A percentile compares a stretch with the other conserved stretches of the same genome.
phyloP scores from a whole-genome alignment of 1,284 basidiomycete species.

The Agaricales sp. region DNA sequence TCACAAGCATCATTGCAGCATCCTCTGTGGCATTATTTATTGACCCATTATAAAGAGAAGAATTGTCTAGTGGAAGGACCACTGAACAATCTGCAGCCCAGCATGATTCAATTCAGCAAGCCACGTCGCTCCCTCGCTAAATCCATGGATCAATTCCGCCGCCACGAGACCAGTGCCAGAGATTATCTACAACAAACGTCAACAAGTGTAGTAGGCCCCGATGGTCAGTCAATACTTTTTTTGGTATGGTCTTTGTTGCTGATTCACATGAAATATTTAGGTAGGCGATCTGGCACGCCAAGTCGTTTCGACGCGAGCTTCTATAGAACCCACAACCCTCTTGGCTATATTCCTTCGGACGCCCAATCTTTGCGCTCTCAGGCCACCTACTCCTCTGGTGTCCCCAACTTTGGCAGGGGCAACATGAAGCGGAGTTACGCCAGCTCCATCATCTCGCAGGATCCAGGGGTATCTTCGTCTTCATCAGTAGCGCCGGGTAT shows the following conservation, averaged over 20 bases:
- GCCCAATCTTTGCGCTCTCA: conserved; percentile 91
- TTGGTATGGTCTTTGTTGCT: conserved; percentile 9
- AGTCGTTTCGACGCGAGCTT: conserved; percentile 91
- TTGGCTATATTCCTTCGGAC: conserved; percentile 92
- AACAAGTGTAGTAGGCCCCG: conserved; percentile 28
- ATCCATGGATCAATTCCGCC: conserved; percentile 84
- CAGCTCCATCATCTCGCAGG: conserved; percentile 85
- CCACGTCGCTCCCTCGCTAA: conserved; percentile 79
- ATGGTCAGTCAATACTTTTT: conserved; percentile 29
- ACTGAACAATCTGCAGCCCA: conserved; percentile 90
- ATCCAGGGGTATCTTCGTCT: conserved; percentile 42
- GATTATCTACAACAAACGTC: conserved; percentile 41
- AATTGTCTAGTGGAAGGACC: conserved; percentile 92
- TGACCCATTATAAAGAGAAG: conserved; percentile 98
- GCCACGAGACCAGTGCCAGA: conserved; percentile 80
- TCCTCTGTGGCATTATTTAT: conserved; percentile 95
- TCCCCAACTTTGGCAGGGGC: conserved; percentile 70
- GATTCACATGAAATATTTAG: conserved; percentile 19
- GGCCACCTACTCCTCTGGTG: conserved; percentile 83
- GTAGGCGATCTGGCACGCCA: conserved; percentile 68
- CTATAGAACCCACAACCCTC: conserved; percentile 90
- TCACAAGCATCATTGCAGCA: conserved; percentile 45
- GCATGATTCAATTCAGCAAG: conserved; percentile 99
- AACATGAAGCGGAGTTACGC: conserved; percentile 78
- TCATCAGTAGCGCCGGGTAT: no score